These are phyloP conservation scores for Cryptococcus sp. DNA, from an alignment of 1,284 basidiomycete species.

Conservation along the genomic window DNA sequence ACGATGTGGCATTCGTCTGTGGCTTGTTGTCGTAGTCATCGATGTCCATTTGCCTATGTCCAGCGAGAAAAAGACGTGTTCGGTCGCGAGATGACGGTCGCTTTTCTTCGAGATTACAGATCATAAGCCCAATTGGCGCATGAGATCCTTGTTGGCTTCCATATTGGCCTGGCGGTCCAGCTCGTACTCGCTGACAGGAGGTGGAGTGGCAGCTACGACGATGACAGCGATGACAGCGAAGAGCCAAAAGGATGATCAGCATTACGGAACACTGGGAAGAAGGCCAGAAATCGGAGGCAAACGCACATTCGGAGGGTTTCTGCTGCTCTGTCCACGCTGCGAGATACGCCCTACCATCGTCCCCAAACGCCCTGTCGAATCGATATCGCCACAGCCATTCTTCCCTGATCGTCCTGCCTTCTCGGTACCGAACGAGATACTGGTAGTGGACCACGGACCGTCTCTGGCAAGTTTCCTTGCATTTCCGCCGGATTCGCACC, in stretches of 20 bases:
- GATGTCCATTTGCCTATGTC: no score
- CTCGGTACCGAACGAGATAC: constrained; percentile 13
- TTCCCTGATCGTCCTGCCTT: constrained; percentile 5
- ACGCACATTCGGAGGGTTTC: constrained; percentile 1
- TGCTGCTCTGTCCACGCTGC: constrained; percentile 7
- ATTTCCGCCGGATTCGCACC: constrained; percentile 4
- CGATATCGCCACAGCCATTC: constrained; percentile 7
- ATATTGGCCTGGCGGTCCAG: constrained; percentile 22
- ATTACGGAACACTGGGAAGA: background rate
- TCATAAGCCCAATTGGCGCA: constrained; percentile 22
- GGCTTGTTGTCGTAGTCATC: no score
- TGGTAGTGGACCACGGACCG: no score
- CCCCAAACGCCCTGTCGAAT: constrained; percentile 8
- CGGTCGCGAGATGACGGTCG: no score
- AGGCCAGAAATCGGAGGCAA: no score
- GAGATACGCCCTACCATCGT: constrained; percentile 10
- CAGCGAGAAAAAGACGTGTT: no score
- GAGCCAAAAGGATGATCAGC: background rate
- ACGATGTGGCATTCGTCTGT: no score
- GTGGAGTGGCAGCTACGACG: no score
- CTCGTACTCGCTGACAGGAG: constrained; percentile 23
- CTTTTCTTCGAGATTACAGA: background rate
- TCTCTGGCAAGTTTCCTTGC: background rate
- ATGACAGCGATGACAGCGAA: background rate
- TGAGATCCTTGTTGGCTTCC: constrained; percentile 24